Conservation (phyloP, 176 grass and related monocot species). For the Canna indica region DNA sequence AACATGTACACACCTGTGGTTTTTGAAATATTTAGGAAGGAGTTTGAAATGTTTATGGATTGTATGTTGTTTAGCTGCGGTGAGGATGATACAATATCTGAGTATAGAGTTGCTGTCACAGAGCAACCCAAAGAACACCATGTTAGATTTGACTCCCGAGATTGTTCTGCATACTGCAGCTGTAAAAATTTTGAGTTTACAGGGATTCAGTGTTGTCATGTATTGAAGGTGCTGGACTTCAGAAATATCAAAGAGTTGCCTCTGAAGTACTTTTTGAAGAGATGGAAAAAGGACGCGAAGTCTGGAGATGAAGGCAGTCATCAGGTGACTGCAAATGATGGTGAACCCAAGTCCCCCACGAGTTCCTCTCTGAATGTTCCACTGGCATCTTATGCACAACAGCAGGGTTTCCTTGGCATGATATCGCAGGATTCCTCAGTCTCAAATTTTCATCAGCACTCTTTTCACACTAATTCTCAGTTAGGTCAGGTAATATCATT, state of each 20-base stretch:
- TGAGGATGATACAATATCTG: slow-evolving; percentile 29
- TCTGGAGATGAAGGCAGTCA: neutral
- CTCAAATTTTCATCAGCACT: slow-evolving; percentile 10
- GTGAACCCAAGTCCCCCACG: slow-evolving; percentile 9
- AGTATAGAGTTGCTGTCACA: slow-evolving; percentile 67
- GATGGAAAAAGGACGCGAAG: slow-evolving; percentile 11
- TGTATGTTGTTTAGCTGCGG: slow-evolving; percentile 74
- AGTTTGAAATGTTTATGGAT: slow-evolving; percentile 97
- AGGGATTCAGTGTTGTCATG: slow-evolving; percentile 10
- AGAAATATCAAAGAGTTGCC: slow-evolving; percentile 13
- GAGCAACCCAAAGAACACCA: slow-evolving; percentile 58
- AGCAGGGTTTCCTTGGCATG: slow-evolving; percentile 2
- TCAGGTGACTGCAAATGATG: slow-evolving; percentile 3
- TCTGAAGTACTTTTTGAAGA: slow-evolving; percentile 2
- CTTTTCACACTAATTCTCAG: slow-evolving; percentile 10
- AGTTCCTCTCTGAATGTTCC: slow-evolving; percentile 12
- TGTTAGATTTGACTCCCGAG: slow-evolving; percentile 64
- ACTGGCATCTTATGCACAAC: slow-evolving; percentile 4
- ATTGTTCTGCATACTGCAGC: slow-evolving; percentile 31
- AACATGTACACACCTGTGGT: slow-evolving; percentile 70
- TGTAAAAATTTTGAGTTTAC: slow-evolving; percentile 11
- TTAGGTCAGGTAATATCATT: slow-evolving; percentile 4
- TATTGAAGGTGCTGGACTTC: slow-evolving; percentile 7
- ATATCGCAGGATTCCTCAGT: slow-evolving; percentile 11
- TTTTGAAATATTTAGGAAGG: slow-evolving; percentile 70